phyloP scores from a whole-genome alignment of 345 rosid species.

The Rhodomyrtus tomentosa region DNA sequence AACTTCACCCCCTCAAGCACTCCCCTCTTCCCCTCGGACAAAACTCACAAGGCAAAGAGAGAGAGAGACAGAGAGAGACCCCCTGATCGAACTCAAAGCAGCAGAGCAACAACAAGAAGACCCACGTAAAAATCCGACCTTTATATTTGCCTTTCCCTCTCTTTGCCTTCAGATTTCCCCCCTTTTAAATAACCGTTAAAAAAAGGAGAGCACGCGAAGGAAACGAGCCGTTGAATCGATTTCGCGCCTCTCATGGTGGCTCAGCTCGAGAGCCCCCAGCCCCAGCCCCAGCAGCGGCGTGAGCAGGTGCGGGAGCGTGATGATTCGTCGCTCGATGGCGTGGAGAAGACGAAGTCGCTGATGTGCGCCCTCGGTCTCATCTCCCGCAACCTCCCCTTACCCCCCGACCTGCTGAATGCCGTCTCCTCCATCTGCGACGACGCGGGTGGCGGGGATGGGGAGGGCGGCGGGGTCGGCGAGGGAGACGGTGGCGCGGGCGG shows the following conservation, averaged over 20 bases:
- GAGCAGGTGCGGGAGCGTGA: background rate
- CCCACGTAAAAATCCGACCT: background rate
- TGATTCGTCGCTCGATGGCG: background rate
- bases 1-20: background rate
- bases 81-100: background rate
- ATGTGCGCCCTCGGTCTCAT: conserved; percentile 76
- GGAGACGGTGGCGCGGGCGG: conserved; percentile 4
- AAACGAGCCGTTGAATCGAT: conserved; percentile 11
- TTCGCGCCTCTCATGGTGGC: conserved; percentile 47
- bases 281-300: background rate
- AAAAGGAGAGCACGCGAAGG: background rate
- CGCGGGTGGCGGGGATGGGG: conserved; percentile 3
- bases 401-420: conserved; percentile 49
- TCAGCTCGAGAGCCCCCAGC: conserved; percentile 44
- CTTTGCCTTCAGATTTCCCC: background rate
- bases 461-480: background rate
- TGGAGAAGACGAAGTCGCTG: conserved; percentile 56
- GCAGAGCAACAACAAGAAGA: background rate
- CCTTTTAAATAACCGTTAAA: conserved; percentile 4
- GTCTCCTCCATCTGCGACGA: conserved; percentile 63
- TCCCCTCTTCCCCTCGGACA: background rate
- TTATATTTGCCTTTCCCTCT: background rate
- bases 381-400: conserved; percentile 87
- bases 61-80: background rate
- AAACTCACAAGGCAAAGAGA: background rate